A percentile compares a stretch with the other conserved stretches of the same genome.
phyloP scores from a whole-genome alignment of 257 asterid genomes.

The Gynochthodes officinalis region DNA sequence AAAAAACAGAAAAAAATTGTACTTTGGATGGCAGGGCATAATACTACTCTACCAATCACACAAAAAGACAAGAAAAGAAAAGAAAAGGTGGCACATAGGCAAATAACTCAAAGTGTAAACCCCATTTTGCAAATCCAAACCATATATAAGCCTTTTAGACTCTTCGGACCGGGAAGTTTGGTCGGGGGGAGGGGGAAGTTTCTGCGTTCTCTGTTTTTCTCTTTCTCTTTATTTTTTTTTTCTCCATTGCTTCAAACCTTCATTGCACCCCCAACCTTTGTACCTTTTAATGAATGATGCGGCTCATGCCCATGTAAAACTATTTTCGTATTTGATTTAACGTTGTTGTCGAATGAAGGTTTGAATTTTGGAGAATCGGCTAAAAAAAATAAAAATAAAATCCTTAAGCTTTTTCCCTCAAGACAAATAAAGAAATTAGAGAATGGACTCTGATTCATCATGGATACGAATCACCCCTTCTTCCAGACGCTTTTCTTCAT shows the following conservation, averaged over 20 bases:
- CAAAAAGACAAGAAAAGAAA: not conserved
- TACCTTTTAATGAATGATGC: too few relatives aligned
- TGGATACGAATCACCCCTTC: constrained; percentile 55
- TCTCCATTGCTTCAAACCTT: constrained; percentile 45
- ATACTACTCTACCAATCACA: not conserved
- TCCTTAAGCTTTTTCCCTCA: too few relatives aligned
- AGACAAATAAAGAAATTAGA: too few relatives aligned
- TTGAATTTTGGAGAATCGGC: not conserved
- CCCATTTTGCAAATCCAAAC: constrained; percentile 1
- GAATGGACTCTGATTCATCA: constrained; percentile 77
- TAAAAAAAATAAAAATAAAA: not conserved
- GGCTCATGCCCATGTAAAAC: constrained; percentile 4
- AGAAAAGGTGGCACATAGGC: not conserved
- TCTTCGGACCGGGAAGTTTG: constrained; percentile 27
- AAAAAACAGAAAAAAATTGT: too few relatives aligned
- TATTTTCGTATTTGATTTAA: not conserved
- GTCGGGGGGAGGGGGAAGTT: constrained; percentile 33
- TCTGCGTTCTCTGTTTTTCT: constrained; percentile 14
- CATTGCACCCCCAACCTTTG: constrained; percentile 11
- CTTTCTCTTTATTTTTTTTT: constrained; percentile 9
- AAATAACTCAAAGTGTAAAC: constrained; percentile 3
- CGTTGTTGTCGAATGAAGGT: not conserved
- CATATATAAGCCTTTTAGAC: constrained; percentile 15
- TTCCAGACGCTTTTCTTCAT: constrained; percentile 57
- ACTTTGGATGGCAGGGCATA: too few relatives aligned